Conservation (phyloP, 331 rosid genomes). For the Erythrophleum ivorense region DNA sequence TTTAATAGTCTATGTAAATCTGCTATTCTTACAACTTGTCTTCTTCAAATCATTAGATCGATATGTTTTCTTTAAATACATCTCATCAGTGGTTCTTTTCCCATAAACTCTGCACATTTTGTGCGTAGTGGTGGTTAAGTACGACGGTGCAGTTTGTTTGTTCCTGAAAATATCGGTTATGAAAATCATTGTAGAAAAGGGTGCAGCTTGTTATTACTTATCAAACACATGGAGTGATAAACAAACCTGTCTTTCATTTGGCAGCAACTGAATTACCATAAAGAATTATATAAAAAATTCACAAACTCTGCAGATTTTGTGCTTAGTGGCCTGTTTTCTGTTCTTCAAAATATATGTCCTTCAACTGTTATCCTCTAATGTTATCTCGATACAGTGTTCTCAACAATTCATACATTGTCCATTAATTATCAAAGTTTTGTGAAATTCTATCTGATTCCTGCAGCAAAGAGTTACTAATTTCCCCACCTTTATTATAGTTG, state of each 20-base stretch:
- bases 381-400: background rate
- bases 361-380: conserved; percentile 11
- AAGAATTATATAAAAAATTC: background rate
- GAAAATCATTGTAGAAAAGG: background rate
- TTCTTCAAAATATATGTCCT: conserved; percentile 8
- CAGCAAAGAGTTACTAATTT: background rate
- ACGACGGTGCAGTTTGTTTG: background rate
- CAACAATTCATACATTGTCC: background rate
- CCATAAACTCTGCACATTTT: background rate
- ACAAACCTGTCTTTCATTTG: background rate
- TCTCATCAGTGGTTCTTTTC: background rate
- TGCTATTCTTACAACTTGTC: background rate
- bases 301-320: no score
- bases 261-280: background rate
- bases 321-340: conserved; percentile 5
- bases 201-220: no score
- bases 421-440: background rate
- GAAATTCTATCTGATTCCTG: background rate
- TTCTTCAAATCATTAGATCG: background rate
- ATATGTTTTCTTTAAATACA: background rate
- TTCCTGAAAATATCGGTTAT: background rate
- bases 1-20: background rate
- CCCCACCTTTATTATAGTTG: background rate
- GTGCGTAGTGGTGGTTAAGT: background rate
- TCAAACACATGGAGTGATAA: background rate